Evolutionary conservation across 768 basidiomycete species (phyloP).

Genomic region (Chalciporus piperatus): DNA sequence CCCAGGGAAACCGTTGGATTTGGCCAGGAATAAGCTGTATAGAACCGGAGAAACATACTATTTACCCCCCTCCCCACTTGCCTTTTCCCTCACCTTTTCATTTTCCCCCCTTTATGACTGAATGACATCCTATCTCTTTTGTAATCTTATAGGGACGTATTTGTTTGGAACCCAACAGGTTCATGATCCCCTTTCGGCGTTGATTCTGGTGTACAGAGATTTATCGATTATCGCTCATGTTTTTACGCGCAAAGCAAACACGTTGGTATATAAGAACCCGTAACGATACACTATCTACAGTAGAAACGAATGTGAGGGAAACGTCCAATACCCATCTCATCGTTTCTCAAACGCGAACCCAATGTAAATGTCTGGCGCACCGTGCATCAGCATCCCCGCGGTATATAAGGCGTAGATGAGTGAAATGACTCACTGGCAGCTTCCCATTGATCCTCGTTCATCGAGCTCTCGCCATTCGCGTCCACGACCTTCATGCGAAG

Average conservation of each 20-base stretch:
- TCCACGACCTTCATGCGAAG: constrained; percentile 92
- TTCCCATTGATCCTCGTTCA: constrained; percentile 97
- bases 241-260: constrained; percentile 1
- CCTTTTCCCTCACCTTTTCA: not conserved
- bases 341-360: constrained; percentile 88
- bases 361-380: constrained; percentile 76
- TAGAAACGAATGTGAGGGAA: not conserved
- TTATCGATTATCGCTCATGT: not conserved
- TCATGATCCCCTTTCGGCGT: not conserved
- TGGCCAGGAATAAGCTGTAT: constrained; percentile 73
- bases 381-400: constrained; percentile 5
- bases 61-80: constrained; percentile 12
- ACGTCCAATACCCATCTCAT: constrained; percentile 14
- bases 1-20: constrained; percentile 89
- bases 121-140: constrained; percentile 25
- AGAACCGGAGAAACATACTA: constrained; percentile 4
- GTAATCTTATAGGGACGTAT: constrained; percentile 29
- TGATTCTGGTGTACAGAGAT: not conserved
- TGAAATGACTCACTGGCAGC: constrained; percentile 80
- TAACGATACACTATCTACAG: not conserved
- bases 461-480: constrained; percentile 78
- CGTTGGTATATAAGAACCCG: constrained; percentile 3
- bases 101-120: not conserved
- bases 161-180: constrained; percentile 9
- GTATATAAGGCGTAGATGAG: not conserved